Percentiles rank a stretch among this genome's conserved stretches.
These are phyloP conservation scores for Lentinula lateritia DNA, from an alignment of 768 basidiomycete genomes.

Conservation along the genomic window DNA sequence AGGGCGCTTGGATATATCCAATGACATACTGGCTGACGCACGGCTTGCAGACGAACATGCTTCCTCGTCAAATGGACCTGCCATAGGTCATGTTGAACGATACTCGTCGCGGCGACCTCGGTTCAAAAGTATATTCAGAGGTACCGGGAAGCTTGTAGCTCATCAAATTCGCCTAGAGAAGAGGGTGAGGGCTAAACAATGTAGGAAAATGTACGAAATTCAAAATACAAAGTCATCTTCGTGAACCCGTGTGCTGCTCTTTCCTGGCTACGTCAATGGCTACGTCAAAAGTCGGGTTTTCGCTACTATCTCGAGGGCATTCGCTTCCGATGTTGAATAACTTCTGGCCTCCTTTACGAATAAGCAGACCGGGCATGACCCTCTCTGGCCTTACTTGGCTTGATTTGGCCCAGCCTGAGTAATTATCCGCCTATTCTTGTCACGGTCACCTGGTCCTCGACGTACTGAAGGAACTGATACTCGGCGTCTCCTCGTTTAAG, in stretches of 20 bases:
- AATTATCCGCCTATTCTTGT: background rate
- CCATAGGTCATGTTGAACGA: background rate
- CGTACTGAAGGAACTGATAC: background rate
- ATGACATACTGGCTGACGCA: constrained; percentile 20
- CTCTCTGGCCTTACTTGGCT: too few species aligned
- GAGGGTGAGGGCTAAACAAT: constrained; percentile 11
- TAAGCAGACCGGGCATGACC: background rate
- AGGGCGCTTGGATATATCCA: constrained; percentile 49
- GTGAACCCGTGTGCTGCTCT: background rate
- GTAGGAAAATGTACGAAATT: background rate
- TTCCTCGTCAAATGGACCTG: background rate
- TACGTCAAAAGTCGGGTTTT: background rate
- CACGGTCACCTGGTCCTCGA: background rate
- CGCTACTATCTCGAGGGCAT: background rate
- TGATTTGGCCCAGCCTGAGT: background rate
- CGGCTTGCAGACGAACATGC: background rate
- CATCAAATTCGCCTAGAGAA: constrained; percentile 21
- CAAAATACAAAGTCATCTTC: background rate
- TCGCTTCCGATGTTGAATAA: background rate
- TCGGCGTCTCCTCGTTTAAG: background rate
- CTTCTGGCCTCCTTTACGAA: background rate
- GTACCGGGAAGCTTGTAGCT: constrained; percentile 26
- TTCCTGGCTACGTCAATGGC: background rate
- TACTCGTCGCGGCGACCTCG: constrained; percentile 14
- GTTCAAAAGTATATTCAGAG: constrained; percentile 21